Conservation (phyloP, 2,329 filamentous ascomycete genomes). For the Aspergillus sp. region DNA sequence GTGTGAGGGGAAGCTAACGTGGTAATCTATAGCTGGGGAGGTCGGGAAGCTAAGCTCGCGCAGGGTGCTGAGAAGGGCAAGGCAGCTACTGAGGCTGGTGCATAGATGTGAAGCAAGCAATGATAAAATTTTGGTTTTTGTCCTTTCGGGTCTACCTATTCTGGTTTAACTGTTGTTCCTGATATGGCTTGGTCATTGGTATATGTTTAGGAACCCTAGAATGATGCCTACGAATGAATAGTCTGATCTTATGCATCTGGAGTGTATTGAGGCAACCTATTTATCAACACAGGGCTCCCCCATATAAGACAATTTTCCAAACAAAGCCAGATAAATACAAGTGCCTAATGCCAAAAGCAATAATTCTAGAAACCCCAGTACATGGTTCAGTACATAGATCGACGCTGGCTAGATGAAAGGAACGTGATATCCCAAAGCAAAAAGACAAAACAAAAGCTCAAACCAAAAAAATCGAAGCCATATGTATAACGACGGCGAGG, state of each 20-base stretch:
- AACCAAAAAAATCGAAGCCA: background rate
- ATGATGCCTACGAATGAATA: no score
- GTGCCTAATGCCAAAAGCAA: background rate
- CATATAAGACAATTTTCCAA: background rate
- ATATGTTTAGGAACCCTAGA: no score
- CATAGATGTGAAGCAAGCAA: conserved; percentile 11
- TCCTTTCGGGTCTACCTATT: conserved; percentile 3
- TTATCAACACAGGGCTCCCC: background rate
- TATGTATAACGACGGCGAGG: background rate
- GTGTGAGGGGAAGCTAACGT: background rate
- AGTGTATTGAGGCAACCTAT: background rate
- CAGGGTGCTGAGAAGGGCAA: conserved; percentile 24
- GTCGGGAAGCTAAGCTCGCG: conserved; percentile 33
- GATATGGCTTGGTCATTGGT: no score
- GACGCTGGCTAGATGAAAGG: background rate
- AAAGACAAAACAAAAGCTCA: conserved; percentile 1
- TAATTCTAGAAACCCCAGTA: background rate
- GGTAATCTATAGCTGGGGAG: conserved; percentile 29
- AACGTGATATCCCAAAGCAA: background rate
- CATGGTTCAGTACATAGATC: background rate
- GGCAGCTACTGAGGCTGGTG: conserved; percentile 20
- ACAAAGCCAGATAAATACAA: background rate
- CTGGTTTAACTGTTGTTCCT: background rate
- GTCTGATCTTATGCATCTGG: background rate
- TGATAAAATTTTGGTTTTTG: conserved; percentile 1